Evolutionary conservation across 1,284 basidiomycete genomes (phyloP).

Genomic region (Sporisorium sorghi): DNA sequence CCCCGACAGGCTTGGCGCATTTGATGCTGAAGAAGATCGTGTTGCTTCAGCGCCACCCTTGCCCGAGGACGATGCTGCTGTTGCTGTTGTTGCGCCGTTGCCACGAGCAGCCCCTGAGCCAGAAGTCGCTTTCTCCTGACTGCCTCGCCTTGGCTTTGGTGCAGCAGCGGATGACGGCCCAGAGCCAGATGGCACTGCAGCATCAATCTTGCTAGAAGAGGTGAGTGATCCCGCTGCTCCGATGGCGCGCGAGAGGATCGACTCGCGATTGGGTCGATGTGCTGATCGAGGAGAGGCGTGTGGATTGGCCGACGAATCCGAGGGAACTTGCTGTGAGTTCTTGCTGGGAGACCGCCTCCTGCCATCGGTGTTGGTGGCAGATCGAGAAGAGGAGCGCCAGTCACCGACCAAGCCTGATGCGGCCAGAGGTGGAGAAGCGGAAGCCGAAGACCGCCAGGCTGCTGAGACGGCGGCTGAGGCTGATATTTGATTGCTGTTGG

Average conservation of each 20-base stretch:
- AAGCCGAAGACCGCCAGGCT: constrained; percentile 14
- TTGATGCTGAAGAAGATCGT: constrained; percentile 28
- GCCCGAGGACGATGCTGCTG: constrained; percentile 2
- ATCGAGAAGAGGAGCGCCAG: constrained; percentile 18
- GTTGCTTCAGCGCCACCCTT: constrained; percentile 17
- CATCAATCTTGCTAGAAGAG: constrained; percentile 8
- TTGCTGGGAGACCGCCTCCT: constrained; percentile 25
- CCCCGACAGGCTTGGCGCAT: constrained; percentile 9
- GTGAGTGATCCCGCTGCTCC: constrained; percentile 17
- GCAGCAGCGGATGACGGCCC: not conserved
- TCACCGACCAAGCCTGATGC: constrained; percentile 4
- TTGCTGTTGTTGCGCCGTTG: constrained; percentile 1
- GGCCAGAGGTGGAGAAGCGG: constrained; percentile 13
- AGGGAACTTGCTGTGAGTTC: constrained; percentile 10
- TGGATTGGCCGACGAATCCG: constrained; percentile 16
- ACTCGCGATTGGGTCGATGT: constrained; percentile 18
- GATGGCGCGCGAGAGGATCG: constrained; percentile 28
- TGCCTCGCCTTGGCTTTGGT: constrained; percentile 9
- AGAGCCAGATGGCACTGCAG: constrained; percentile 8
- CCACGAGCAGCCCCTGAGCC: not conserved
- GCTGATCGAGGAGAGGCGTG: constrained; percentile 6
- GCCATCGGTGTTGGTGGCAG: constrained; percentile 2
- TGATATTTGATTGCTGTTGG: constrained; percentile 5
- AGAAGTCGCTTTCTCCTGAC: constrained; percentile 7
- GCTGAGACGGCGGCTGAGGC: constrained; percentile 11